Evolutionary conservation across 148 eudicot genomes (phyloP).

Genomic region (Amaranthus hypochondriacus): DNA sequence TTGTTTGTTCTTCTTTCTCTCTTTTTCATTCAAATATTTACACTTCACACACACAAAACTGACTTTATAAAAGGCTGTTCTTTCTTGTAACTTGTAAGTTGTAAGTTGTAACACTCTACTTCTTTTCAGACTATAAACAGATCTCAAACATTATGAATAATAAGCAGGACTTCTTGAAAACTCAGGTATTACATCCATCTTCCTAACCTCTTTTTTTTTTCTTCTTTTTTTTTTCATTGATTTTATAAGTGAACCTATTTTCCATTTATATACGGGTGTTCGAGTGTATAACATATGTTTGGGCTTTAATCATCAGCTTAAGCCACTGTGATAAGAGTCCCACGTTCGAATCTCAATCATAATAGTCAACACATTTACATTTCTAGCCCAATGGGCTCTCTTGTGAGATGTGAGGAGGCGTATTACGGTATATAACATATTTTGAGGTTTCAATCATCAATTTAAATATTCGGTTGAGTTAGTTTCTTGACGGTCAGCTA

Average conservation of each 20-base stretch:
- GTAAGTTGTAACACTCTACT: not conserved
- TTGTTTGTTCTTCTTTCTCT: not conserved
- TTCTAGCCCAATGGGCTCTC: too few relatives aligned
- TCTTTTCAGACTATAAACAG: not conserved
- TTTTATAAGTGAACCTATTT: not conserved
- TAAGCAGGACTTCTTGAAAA: conserved; percentile 27
- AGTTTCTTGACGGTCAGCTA: too few relatives aligned
- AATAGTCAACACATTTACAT: too few relatives aligned
- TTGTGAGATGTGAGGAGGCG: too few relatives aligned
- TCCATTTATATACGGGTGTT: too few relatives aligned
- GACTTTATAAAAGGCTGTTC: not conserved
- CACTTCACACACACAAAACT: not conserved
- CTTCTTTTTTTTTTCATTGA: not conserved
- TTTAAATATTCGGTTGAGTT: too few relatives aligned
- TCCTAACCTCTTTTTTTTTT: not conserved
- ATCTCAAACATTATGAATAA: conserved; percentile 18
- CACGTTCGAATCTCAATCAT: too few relatives aligned
- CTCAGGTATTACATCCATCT: conserved; percentile 19
- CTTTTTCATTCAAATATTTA: conserved; percentile 5
- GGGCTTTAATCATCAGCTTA: too few relatives aligned
- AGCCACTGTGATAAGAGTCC: too few relatives aligned
- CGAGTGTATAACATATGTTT: too few relatives aligned
- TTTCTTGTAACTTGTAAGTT: not conserved
- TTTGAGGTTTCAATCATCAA: too few relatives aligned
- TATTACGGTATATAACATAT: too few relatives aligned